These are phyloP conservation scores for Dendryphion nanum DNA, from an alignment of 2,329 filamentous ascomycete species.

Conservation along the genomic window DNA sequence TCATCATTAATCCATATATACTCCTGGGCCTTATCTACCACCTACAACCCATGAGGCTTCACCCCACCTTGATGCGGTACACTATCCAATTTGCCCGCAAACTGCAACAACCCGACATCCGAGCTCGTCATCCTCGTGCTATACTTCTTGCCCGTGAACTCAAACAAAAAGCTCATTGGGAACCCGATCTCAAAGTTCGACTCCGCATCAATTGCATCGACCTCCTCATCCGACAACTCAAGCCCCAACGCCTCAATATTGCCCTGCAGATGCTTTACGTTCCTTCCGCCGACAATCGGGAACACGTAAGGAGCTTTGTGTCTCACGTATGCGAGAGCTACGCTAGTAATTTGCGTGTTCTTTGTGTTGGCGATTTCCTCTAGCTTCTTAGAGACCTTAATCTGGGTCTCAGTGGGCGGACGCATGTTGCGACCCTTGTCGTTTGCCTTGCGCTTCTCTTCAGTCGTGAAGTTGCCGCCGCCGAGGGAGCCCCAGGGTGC, in stretches of 20 bases:
- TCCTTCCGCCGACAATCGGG: conserved; percentile 72
- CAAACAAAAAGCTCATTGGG: conserved; percentile 48
- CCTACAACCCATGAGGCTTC: conserved; percentile 25
- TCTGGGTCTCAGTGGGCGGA: conserved; percentile 49
- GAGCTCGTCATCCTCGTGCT: conserved; percentile 24
- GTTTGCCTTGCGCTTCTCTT: conserved; percentile 26
- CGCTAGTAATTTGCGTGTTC: conserved; percentile 56
- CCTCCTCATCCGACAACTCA: conserved; percentile 51
- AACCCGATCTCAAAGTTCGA: conserved; percentile 57
- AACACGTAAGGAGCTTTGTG: conserved; percentile 71
- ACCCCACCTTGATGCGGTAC: conserved; percentile 21
- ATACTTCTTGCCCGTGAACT: conserved; percentile 25
- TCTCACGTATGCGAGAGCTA: conserved; percentile 70
- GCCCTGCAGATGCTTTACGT: conserved; percentile 66
- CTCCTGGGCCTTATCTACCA: too few relatives aligned
- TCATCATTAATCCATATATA: too few relatives aligned
- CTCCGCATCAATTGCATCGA: conserved; percentile 55
- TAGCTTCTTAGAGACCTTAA: conserved; percentile 56
- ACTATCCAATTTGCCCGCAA: conserved; percentile 26
- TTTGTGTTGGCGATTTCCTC: conserved; percentile 57
- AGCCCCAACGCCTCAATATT: conserved; percentile 58
- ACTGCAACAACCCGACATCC: conserved; percentile 27
- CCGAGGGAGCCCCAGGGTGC: conserved; percentile 56
- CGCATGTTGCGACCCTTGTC: conserved; percentile 37
- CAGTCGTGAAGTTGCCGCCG: conserved; percentile 43